Evolutionary conservation across 257 asterid species (phyloP).

Genomic region (Hygrophila difformis): DNA sequence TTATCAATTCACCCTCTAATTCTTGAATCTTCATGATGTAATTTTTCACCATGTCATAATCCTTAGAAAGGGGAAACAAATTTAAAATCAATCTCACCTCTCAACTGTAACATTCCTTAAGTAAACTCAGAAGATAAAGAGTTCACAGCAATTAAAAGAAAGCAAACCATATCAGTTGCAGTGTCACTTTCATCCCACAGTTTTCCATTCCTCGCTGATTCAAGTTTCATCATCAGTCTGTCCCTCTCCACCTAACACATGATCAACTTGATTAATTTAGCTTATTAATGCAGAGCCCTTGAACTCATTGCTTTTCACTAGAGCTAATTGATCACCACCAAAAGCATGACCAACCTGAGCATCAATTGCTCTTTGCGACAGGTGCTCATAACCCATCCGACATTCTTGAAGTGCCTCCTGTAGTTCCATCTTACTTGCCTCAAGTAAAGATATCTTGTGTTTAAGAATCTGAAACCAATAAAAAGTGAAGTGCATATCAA

Average conservation of each 20-base stretch:
- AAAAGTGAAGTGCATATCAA: conserved; percentile 13
- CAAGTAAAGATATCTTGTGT: conserved; percentile 84
- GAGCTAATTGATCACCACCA: no score
- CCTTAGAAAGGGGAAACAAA: conserved; percentile 33
- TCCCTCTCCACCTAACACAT: conserved; percentile 73
- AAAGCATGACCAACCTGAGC: conserved; percentile 61
- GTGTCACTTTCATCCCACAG: conserved; percentile 47
- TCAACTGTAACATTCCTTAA: conserved; percentile 6
- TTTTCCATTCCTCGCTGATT: conserved; percentile 55
- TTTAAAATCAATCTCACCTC: no score
- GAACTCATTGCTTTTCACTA: no score
- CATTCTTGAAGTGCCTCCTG: conserved; percentile 64
- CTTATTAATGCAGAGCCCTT: neutral
- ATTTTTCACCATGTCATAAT: conserved; percentile 52
- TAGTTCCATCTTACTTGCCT: conserved; percentile 69
- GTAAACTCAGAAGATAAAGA: conserved; percentile 1
- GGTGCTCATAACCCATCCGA: conserved; percentile 44
- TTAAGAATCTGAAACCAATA: conserved; percentile 55
- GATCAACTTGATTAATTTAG: neutral
- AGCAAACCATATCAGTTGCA: conserved; percentile 48
- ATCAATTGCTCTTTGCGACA: conserved; percentile 67
- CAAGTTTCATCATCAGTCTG: conserved; percentile 56
- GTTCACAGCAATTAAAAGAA: neutral
- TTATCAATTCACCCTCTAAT: conserved; percentile 61
- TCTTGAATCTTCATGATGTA: conserved; percentile 71